These are phyloP conservation scores for Paraconiothyrium sp. DNA, from an alignment of 2,329 filamentous ascomycete species.

Conservation along the genomic window DNA sequence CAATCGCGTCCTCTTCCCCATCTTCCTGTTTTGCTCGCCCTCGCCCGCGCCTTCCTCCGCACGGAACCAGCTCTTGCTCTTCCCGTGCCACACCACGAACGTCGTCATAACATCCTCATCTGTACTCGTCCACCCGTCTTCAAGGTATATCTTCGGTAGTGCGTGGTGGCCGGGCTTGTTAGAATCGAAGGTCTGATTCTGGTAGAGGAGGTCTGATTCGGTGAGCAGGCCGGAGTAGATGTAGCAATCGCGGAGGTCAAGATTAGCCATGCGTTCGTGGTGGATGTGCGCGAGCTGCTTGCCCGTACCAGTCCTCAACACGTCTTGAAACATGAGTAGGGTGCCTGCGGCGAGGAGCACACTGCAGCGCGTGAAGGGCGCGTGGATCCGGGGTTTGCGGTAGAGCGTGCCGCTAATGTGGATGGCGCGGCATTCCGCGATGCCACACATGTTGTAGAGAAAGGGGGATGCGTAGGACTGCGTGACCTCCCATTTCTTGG, in stretches of 20 bases:
- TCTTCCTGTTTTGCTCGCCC: conserved; percentile 40
- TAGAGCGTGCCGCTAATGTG: conserved; percentile 70
- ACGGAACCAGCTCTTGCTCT: conserved; percentile 65
- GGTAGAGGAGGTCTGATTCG: conserved; percentile 69
- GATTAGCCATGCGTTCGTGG: conserved; percentile 66
- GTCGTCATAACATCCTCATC: conserved; percentile 74
- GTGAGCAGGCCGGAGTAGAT: conserved; percentile 72
- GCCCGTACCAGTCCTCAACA: conserved; percentile 64
- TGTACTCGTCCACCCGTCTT: conserved; percentile 68
- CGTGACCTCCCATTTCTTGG: conserved; percentile 73
- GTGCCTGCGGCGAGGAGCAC: conserved; percentile 69
- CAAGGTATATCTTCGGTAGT: conserved; percentile 67
- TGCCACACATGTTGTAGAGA: conserved; percentile 74
- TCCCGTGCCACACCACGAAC: conserved; percentile 73
- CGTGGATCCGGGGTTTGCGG: conserved; percentile 70
- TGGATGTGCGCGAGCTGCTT: conserved; percentile 68
- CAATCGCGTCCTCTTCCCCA: conserved; percentile 59
- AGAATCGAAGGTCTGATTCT: conserved; percentile 71
- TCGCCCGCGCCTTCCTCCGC: conserved; percentile 44
- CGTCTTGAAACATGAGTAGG: conserved; percentile 69
- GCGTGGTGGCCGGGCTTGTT: conserved; percentile 69
- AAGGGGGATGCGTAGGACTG: conserved; percentile 69
- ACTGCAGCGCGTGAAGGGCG: conserved; percentile 68
- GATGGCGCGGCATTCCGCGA: conserved; percentile 69
- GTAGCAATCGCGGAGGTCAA: conserved; percentile 71